Evolutionary conservation across 352 stramenopile genomes (phyloP), one percentile per base, ranked within the genome.

Genomic region (Elongisporangium anandrum): DNA sequence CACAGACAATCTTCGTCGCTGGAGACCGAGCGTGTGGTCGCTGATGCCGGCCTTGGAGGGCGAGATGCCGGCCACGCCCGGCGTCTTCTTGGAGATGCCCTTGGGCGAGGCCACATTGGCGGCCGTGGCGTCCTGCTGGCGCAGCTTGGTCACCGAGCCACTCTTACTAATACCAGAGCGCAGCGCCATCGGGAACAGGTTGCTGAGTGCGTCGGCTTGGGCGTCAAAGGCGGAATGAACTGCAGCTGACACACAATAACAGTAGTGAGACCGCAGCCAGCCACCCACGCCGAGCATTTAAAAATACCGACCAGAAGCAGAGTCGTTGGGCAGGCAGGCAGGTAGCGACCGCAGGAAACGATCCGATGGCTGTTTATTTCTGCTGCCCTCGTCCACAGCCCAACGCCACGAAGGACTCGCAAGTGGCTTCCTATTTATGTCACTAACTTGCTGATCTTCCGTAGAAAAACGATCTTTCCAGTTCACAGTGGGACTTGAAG

Each of bases 71-170:
- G 75, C 72, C 3, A 76, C 77, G 13, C 66, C 72, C 0, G 75
- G 73, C 2, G 79, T 93, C 65, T 93, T 93, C 48, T 77, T 79
- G 13, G 81, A 87, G 60, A 93, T 93, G 5, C 81, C 81, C 57
- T 93, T 91, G 8, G 84, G 84, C 4, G 84, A 93, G n/a, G 80
- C 71, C 45, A 93, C 81, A 72, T 91, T 89, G 29, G 75, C 60
- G 10, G 76, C 75, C 24, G 79, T 79, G 9, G 68, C 74, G 34
- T 90, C 81, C 45, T 88, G 77, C 57, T 85, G 77, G 0, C 75
- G 71, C 34, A 89, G 63, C 59, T 88, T 89, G 57, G 66, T 57
- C 49, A 83, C 65, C 23, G 79, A 87, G 8, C 73, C 73, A 47
- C 55, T 73, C 61, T 87, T 88, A 54, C 66, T 63, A 20, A 79